Evolutionary conservation across 2,329 filamentous ascomycete genomes (phyloP).

Genomic region (Phaeosphaeria sp.): DNA sequence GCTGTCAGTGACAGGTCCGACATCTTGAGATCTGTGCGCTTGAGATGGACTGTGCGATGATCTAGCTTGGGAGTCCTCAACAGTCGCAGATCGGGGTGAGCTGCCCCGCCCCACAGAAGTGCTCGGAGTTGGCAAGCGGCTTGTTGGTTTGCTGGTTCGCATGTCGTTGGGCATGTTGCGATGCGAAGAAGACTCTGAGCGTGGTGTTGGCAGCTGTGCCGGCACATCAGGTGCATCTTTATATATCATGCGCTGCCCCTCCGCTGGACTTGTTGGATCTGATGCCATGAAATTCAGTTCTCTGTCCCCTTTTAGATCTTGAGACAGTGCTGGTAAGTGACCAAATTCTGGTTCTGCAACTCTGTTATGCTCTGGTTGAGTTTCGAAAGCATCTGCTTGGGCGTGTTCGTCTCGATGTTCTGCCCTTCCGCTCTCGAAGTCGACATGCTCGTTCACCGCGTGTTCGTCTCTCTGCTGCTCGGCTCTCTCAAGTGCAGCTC

Average conservation of each 20-base stretch:
- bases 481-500: neutral
- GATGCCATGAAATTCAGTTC: neutral
- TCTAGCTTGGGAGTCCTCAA: slow-evolving; percentile 26
- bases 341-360: neutral
- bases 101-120: slow-evolving; percentile 19
- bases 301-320: neutral
- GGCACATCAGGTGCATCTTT: slow-evolving; percentile 8
- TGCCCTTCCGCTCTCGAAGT: neutral
- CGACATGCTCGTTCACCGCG: neutral
- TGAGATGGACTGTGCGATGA: slow-evolving; percentile 16
- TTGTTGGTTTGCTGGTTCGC: slow-evolving; percentile 14
- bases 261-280: neutral
- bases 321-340: neutral
- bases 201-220: slow-evolving; percentile 21
- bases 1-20: slow-evolving; percentile 15
- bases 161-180: slow-evolving; percentile 8
- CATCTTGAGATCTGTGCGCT: slow-evolving; percentile 26
- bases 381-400: slow-evolving; percentile 6
- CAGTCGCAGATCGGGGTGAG: slow-evolving; percentile 29
- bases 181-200: slow-evolving; percentile 10
- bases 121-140: slow-evolving; percentile 23
- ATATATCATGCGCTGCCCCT: neutral
- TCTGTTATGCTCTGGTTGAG: neutral
- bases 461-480: neutral
- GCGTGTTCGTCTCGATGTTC: neutral